Evolutionary conservation across 2,329 filamentous ascomycete genomes (phyloP), one percentile per base, ranked within the genome.

Genomic region (Alternaria novae-zelandiae): DNA sequence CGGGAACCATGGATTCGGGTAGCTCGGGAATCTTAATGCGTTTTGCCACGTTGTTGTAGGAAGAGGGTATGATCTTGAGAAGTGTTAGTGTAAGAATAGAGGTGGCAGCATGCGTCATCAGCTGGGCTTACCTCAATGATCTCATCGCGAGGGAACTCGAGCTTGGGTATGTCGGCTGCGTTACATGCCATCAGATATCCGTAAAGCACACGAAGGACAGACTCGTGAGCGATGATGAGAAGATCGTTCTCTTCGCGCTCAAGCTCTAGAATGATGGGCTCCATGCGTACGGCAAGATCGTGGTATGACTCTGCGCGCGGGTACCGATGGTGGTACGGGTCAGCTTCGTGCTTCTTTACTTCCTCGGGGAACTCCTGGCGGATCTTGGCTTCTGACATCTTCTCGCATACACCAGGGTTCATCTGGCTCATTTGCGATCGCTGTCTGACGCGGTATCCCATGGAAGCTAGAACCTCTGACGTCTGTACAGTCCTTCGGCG

Each of bases 111-210:
- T 21, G 10, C 11, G 7, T 2, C 3, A 13, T 6, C 4, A 20
- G 10, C 17, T 23, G 5, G 2, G 6, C 81, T 71, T 78, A 88
- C 89, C 85, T 99, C 96, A 70, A 99, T 97, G 76, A 99, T 98
- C 79, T 99, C 94, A 77, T 99, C 91, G 46, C 96, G 91, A 5
- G 96, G 96, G 75, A 99, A 99, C 70, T 93, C 92, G 65, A 99
- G 88, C 71, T 90, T 91, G 5, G 96, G 96, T 66, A 99, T 99
- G 75, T 97, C 94, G 80, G 91, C 91, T 9, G 96, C 94, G 78
- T 95, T 96, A 82, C 96, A 98, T 72, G 97, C 96, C 96, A 99
- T 99, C 43, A 99, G 86, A 80, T 99, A 99, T 23, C 94, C 94
- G 78, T 99, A 99, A 4, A 99, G 86, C 23, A 99, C 96, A 46